These are phyloP conservation scores for Cladosporium sp. DNA, from an alignment of 2,329 filamentous ascomycete species.

Conservation along the genomic window DNA sequence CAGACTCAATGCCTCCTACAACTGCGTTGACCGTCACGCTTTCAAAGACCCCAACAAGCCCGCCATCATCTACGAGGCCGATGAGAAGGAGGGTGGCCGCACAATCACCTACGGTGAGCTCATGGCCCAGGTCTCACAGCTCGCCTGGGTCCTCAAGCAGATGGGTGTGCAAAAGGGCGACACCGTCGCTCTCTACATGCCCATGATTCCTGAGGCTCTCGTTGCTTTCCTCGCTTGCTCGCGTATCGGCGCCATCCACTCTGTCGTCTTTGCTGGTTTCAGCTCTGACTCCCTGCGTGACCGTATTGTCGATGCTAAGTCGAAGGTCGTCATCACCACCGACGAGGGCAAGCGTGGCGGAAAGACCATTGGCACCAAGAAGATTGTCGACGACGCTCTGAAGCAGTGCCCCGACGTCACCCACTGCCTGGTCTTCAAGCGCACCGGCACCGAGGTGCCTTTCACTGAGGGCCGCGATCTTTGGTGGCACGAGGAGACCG, in stretches of 20 bases:
- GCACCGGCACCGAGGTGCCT: slow-evolving; percentile 87
- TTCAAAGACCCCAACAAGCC: slow-evolving; percentile 87
- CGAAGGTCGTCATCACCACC: slow-evolving; percentile 91
- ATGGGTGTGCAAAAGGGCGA: slow-evolving; percentile 97
- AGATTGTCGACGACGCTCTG: slow-evolving; percentile 95
- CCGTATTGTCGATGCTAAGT: slow-evolving; percentile 84
- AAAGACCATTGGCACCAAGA: slow-evolving; percentile 96
- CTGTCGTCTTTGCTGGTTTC: slow-evolving; percentile 96
- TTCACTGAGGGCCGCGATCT: slow-evolving; percentile 83
- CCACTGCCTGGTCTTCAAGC: slow-evolving; percentile 86
- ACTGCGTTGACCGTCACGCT: slow-evolving; percentile 96
- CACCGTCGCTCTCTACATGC: slow-evolving; percentile 93
- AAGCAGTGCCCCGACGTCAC: slow-evolving; percentile 90
- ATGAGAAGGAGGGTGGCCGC: slow-evolving; percentile 81
- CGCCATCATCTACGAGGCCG: slow-evolving; percentile 97
- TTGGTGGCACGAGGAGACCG: slow-evolving; percentile 99
- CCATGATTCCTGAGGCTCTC: slow-evolving; percentile 96
- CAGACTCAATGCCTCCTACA: slow-evolving; percentile 90
- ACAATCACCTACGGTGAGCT: slow-evolving; percentile 91
- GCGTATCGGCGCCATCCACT: slow-evolving; percentile 93
- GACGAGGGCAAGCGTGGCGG: slow-evolving; percentile 98
- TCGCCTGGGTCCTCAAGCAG: slow-evolving; percentile 83
- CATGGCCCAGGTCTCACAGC: slow-evolving; percentile 81
- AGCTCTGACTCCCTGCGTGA: slow-evolving; percentile 93
- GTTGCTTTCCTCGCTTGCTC: slow-evolving; percentile 85